phyloP scores from a whole-genome alignment of 2,329 filamentous ascomycete species.

The Celoporthe dispersa region DNA sequence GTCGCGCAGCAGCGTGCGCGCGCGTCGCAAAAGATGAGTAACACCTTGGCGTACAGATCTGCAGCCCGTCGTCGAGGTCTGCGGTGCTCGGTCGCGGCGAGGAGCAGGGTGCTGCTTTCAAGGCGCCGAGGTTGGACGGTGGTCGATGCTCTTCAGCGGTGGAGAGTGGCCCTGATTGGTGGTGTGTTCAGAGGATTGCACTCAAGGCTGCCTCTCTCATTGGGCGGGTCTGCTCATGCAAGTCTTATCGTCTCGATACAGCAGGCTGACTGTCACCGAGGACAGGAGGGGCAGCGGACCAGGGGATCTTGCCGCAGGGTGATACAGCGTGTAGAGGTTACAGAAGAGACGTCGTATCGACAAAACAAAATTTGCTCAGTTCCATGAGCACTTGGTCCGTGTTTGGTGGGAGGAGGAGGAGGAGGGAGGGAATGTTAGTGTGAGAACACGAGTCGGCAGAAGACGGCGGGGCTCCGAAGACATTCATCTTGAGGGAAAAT shows the following conservation, averaged over 20 bases:
- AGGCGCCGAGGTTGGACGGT: constrained; percentile 11
- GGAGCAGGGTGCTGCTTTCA: neutral
- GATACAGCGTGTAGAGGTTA: neutral
- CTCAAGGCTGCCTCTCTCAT: constrained; percentile 19
- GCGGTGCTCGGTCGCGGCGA: neutral
- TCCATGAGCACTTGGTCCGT: neutral
- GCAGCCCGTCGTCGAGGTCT: neutral
- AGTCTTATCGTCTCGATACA: constrained; percentile 25
- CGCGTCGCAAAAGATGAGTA: constrained; percentile 20
- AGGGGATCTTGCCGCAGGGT: neutral
- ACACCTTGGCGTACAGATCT: constrained; percentile 8
- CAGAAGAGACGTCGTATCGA: neutral
- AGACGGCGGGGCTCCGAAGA: constrained; percentile 23
- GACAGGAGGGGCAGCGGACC: constrained; percentile 2
- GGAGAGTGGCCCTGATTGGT: constrained; percentile 23
- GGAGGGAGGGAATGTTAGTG: constrained; percentile 9
- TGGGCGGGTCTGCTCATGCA: constrained; percentile 19
- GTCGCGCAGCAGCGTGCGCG: constrained; percentile 16
- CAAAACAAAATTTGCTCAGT: neutral
- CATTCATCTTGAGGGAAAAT: neutral
- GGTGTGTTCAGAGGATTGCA: constrained; percentile 22
- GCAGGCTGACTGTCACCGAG: constrained; percentile 5
- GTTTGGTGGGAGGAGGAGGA: constrained; percentile 3
- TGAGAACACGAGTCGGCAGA: constrained; percentile 13
- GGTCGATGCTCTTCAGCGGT: constrained; percentile 22